phyloP scores from a whole-genome alignment of 2,329 filamentous ascomycete species.

The Penicillium sp. region DNA sequence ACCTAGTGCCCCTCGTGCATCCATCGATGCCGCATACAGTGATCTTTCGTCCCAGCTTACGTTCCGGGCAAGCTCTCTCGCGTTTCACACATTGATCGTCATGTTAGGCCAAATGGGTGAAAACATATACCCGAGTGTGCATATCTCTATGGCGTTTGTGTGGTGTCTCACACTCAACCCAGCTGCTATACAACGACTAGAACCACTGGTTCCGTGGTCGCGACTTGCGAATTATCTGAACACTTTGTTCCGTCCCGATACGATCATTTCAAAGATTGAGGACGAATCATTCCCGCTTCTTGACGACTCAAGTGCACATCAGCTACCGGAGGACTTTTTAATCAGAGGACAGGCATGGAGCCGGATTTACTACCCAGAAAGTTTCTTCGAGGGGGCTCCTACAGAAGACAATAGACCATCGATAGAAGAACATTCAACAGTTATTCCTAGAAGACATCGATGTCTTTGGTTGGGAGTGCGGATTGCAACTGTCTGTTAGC shows the following conservation, averaged over 20 bases:
- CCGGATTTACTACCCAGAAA: constrained; percentile 48
- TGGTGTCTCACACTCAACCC: constrained; percentile 43
- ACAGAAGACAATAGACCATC: constrained; percentile 57
- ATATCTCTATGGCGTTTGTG: constrained; percentile 56
- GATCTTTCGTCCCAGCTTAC: constrained; percentile 28
- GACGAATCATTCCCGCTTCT: constrained; percentile 43
- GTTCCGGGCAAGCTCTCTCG: constrained; percentile 42
- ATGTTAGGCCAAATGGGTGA: constrained; percentile 51
- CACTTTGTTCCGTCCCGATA: constrained; percentile 46
- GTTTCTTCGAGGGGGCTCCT: constrained; percentile 52
- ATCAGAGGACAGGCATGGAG: constrained; percentile 58
- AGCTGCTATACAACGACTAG: constrained; percentile 41
- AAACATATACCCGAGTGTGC: constrained; percentile 55
- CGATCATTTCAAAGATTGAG: constrained; percentile 38
- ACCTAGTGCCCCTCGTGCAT: not conserved
- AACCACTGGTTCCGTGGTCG: constrained; percentile 52
- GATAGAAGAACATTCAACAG: constrained; percentile 52
- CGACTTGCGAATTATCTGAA: constrained; percentile 55
- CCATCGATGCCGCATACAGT: constrained; percentile 6
- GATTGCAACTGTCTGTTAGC: constrained; percentile 43
- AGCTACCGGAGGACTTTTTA: constrained; percentile 60
- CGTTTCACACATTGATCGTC: constrained; percentile 45
- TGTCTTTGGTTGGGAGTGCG: constrained; percentile 52
- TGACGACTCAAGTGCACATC: constrained; percentile 43
- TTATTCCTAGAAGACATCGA: constrained; percentile 51